Evolutionary conservation across 176 grass and related monocot species (phyloP).

Genomic region (Melocanna baccifera): DNA sequence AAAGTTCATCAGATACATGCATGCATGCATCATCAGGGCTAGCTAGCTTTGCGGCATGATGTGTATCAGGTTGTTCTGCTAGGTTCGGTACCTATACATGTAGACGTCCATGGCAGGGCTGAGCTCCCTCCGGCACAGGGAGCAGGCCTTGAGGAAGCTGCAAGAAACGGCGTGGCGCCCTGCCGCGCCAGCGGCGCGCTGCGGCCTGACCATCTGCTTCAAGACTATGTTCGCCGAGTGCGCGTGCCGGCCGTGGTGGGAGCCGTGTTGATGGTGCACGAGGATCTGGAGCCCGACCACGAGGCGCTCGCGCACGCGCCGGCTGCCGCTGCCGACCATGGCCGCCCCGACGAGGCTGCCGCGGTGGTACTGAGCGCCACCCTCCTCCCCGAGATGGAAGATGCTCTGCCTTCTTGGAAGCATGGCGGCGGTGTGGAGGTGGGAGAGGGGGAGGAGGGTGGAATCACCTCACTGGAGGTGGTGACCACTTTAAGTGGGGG

Average conservation of each 20-base stretch:
- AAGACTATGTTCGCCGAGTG: slow-evolving; percentile 39
- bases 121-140: slow-evolving; percentile 47
- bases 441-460: background rate
- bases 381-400: slow-evolving; percentile 60
- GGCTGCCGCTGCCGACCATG: background rate
- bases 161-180: slow-evolving; percentile 12
- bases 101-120: slow-evolving; percentile 52
- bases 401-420: slow-evolving; percentile 55
- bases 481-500: background rate
- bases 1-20: background rate
- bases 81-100: slow-evolving; percentile 57
- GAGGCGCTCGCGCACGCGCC: slow-evolving; percentile 22
- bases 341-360: background rate
- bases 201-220: slow-evolving; percentile 37
- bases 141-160: slow-evolving; percentile 60
- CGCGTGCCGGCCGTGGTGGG: background rate
- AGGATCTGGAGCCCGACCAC: slow-evolving; percentile 54
- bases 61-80: background rate
- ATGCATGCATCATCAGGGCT: background rate
- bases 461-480: background rate
- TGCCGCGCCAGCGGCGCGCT: background rate
- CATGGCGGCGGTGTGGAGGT: slow-evolving; percentile 12
- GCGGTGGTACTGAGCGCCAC: slow-evolving; percentile 16
- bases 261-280: slow-evolving; percentile 32
- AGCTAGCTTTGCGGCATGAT: background rate